Conservation (phyloP, 2,329 filamentous ascomycete species). For the Aspergillus sergii region DNA sequence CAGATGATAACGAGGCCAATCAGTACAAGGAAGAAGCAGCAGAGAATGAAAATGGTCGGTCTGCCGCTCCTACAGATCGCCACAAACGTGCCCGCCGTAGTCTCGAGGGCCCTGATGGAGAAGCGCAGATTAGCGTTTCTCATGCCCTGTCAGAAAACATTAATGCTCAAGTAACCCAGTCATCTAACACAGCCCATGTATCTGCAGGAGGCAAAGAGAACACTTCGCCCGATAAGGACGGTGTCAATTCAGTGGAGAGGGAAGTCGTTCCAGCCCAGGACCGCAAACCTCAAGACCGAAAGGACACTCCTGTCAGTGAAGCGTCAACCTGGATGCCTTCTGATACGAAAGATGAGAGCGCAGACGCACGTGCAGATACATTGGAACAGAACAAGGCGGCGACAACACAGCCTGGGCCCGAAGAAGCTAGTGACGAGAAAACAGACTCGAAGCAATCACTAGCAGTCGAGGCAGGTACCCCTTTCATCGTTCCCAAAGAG, state of each 20-base stretch:
- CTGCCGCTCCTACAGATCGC: slow-evolving; percentile 67
- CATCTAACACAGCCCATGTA: slow-evolving; percentile 26
- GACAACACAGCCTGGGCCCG: slow-evolving; percentile 7
- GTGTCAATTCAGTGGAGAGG: slow-evolving; percentile 30
- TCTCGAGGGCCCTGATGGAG: slow-evolving; percentile 68
- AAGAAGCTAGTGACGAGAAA: slow-evolving; percentile 17
- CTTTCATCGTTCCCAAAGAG: neutral
- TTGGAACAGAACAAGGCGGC: slow-evolving; percentile 36
- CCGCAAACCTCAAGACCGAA: slow-evolving; percentile 29
- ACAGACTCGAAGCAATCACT: slow-evolving; percentile 15
- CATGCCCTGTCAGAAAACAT: slow-evolving; percentile 37
- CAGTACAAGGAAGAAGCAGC: slow-evolving; percentile 40
- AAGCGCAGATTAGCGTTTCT: slow-evolving; percentile 70
- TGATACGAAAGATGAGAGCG: slow-evolving; percentile 56
- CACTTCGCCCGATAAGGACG: slow-evolving; percentile 42
- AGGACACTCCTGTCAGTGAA: slow-evolving; percentile 37
- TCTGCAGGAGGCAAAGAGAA: slow-evolving; percentile 42
- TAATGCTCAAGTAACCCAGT: slow-evolving; percentile 30
- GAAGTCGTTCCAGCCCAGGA: slow-evolving; percentile 47
- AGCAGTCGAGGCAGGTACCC: slow-evolving; percentile 9
- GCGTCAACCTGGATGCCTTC: slow-evolving; percentile 61
- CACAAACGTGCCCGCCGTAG: slow-evolving; percentile 73
- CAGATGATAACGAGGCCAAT: slow-evolving; percentile 55
- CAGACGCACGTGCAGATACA: slow-evolving; percentile 51
- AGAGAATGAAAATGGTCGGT: slow-evolving; percentile 64